Evolutionary conservation across 306 rosid species (phyloP).

Genomic region (Lithocarpus polystachyus): DNA sequence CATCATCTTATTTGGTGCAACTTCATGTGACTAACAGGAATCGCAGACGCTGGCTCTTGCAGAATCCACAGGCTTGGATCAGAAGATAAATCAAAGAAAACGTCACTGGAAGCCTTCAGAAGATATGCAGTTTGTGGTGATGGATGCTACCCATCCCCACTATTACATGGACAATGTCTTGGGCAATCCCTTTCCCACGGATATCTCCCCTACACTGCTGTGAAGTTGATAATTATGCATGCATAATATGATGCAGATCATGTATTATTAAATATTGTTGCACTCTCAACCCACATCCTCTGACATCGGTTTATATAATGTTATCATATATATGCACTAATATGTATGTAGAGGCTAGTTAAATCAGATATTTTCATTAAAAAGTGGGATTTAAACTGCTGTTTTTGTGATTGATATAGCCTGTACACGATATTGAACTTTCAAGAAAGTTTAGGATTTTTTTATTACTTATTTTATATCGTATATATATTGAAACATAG

Average conservation of each 20-base stretch:
- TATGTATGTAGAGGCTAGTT: neutral
- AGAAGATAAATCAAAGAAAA: constrained; percentile 95
- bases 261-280: neutral
- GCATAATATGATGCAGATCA: neutral
- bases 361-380: neutral
- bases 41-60: constrained; percentile 92
- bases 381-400: neutral
- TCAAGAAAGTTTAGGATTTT: too few relatives aligned
- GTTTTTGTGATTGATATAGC: neutral
- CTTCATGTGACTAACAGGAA: constrained; percentile 45
- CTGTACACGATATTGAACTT: too few relatives aligned
- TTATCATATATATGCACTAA: neutral
- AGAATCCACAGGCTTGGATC: constrained; percentile 91
- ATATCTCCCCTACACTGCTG: constrained; percentile 63
- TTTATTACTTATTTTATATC: too few relatives aligned
- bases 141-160: constrained; percentile 85
- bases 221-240: constrained; percentile 20
- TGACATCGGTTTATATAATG: neutral
- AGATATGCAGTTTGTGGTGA: constrained; percentile 92
- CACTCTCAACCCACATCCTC: neutral
- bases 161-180: constrained; percentile 76
- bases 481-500: too few relatives aligned
- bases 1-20: neutral
- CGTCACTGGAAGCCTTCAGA: constrained; percentile 98
- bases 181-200: constrained; percentile 65